Percentiles rank a stretch among this genome's conserved stretches.
phyloP scores from a whole-genome alignment of 1,284 basidiomycete species.

The Volvariella surrecta region DNA sequence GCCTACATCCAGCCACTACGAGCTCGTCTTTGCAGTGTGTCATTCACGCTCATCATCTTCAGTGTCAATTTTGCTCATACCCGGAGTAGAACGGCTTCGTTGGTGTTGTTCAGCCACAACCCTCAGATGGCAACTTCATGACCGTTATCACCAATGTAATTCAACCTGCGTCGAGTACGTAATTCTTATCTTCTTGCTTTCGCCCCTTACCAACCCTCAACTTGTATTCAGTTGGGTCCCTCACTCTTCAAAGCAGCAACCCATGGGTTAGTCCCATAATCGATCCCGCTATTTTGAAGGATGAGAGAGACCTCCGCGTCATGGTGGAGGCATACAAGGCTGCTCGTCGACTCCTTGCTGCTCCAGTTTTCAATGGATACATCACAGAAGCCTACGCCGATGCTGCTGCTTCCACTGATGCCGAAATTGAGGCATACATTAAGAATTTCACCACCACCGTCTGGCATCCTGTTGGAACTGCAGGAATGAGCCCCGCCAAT shows the following conservation, averaged over 20 bases:
- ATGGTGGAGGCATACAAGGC: conserved; percentile 24
- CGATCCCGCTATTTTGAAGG: conserved; percentile 23
- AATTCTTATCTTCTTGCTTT: background rate
- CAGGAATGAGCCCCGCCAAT: conserved; percentile 24
- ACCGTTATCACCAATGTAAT: background rate
- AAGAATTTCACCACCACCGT: conserved; percentile 24
- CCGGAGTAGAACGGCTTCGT: background rate
- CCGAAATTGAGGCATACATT: conserved; percentile 25
- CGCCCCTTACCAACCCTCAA: background rate
- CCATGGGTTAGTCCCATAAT: conserved; percentile 31
- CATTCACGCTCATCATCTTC: conserved; percentile 16
- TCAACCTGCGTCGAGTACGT: background rate
- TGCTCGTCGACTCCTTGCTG: conserved; percentile 20
- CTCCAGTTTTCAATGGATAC: conserved; percentile 25
- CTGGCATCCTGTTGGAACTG: conserved; percentile 32
- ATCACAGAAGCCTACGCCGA: conserved; percentile 18
- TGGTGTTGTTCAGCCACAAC: background rate
- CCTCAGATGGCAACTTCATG: background rate
- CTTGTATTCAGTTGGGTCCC: conserved; percentile 18
- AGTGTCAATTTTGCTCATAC: background rate
- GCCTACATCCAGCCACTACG: conserved; percentile 21
- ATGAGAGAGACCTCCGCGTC: conserved; percentile 26
- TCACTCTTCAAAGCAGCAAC: conserved; percentile 24
- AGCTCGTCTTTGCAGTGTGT: conserved; percentile 20
- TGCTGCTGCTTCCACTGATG: conserved; percentile 23